phyloP scores from a whole-genome alignment of 768 basidiomycete species.

The Filobasidium wieringae region DNA sequence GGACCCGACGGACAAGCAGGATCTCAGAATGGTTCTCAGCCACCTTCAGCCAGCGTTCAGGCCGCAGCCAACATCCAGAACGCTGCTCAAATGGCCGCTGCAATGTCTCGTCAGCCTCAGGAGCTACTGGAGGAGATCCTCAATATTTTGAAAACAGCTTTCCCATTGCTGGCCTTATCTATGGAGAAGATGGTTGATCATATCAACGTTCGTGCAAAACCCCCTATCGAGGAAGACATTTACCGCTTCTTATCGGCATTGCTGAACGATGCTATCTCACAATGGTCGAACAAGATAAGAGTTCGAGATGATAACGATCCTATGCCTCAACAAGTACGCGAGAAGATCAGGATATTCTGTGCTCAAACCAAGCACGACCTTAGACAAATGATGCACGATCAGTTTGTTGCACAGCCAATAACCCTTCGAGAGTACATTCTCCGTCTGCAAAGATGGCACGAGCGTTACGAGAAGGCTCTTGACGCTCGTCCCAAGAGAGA shows the following conservation, averaged over 20 bases:
- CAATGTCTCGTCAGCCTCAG: constrained; percentile 51
- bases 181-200: constrained; percentile 97
- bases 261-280: constrained; percentile 61
- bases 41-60: too few relatives aligned
- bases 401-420: constrained; percentile 69
- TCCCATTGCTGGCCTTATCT: constrained; percentile 84
- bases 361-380: constrained; percentile 26
- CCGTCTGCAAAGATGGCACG: constrained; percentile 83
- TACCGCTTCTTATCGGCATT: constrained; percentile 82
- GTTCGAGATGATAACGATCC: constrained; percentile 37
- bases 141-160: constrained; percentile 85
- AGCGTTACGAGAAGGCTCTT: constrained; percentile 70
- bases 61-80: neutral
- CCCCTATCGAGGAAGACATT: constrained; percentile 79
- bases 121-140: constrained; percentile 89
- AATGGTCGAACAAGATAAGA: constrained; percentile 38
- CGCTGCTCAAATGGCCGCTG: constrained; percentile 3
- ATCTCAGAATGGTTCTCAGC: neutral
- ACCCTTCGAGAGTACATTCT: constrained; percentile 76
- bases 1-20: neutral
- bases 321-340: constrained; percentile 7
- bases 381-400: constrained; percentile 80
- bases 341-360: constrained; percentile 28
- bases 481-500: constrained; percentile 74
- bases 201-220: constrained; percentile 77